Evolutionary conservation across 352 stramenopile genomes (phyloP), one percentile per base, ranked within the genome.

Genomic region (Peronospora destructor): DNA sequence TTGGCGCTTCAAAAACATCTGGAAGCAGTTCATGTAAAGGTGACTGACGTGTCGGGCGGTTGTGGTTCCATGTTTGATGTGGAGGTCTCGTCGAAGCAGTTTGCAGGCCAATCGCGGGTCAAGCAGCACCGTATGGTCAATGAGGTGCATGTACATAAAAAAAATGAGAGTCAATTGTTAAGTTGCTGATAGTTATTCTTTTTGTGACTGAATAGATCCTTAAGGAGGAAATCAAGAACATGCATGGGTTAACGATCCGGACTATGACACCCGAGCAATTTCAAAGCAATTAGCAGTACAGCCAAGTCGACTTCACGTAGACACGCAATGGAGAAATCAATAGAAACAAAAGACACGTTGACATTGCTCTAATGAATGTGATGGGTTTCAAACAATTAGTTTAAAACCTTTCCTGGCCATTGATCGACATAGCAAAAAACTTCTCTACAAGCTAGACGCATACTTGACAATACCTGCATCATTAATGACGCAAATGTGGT

Each of bases 401-500:
- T 12, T 12, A 12, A 3, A 32, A 32, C 6, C 8, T 32, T 12
- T 32, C 7, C 1, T 12, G 6, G 8, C 28, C 28, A 32, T 32
- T 32, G 28, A 36, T 29, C 28, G 19, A 40, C 9, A 37, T 32
- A 9, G 14, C 14, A 19, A 10, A n/a, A n/a, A n/a, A n/a, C n/a
- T 35, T 28, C 7, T 59, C 46, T 84, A 85, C 34, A 61, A 74
- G 45, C 64, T 67, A 32, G 65, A 61, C 7, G 76, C 73, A 50
- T 84, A 91, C 60, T 91, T 91, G 64, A 67, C 80, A 58, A 98
- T 97, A 38, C 94, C 94, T 3, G 64, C 57, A 19, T 97, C 65
- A 58, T 82, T 96, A 64, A 98, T 97, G 50, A 98, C 62, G 73
- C 91, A 98, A 51, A 98, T 96, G 75, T 98, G 91, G 55, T 94